Base-by-base conservation (phyloP, 306 rosid genomes). In the Ziziphus jujuba region DNA sequence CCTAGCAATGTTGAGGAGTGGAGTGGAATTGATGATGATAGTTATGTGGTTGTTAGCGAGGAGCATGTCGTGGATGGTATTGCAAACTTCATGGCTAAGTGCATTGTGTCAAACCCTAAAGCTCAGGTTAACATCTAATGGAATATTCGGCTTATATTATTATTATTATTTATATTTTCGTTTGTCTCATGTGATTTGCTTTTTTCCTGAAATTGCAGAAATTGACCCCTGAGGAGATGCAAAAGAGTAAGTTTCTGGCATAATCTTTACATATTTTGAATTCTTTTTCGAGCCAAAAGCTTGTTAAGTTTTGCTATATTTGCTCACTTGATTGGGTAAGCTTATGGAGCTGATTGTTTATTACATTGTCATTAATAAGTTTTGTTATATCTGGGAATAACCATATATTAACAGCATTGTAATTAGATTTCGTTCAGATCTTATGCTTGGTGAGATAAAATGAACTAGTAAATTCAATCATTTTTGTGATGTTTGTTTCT, bases 21-120 rank as follows among this genome's bases (percentile, higher is more conserved):
- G 77, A 90, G 97, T 77, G 96, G 96, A 44, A 85, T 93, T 57
- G 96, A 93, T 57, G 81, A 82, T 70, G 97, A 93, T 49, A 87
- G 36, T 61, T 93, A 93, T 79, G 22, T 93, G 61, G 77, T 93
- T 81, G 87, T 93, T 50, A 76, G 80, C 40, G 96, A 90, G 74
- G 99, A 90, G 73, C 95, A 86, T 67, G 99, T 93, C 65, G 86
- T 93, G 49, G 97, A 93, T 74, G 99, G 97, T 65, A 88, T 93
- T 80, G 92, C 97, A 53, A 80, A 87, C 78, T 93, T 93, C 65
- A 86, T 93, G 91, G 99, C 97, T 7, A 84, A 79, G 75, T 93
- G 99, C 77, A 68, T 88, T 70, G 66, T 90, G 85, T 81, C 99
- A 20, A 88, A 90, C 72, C 96, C 99, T 0, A 87, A 88, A 75